Base-by-base conservation (phyloP, 179 eudicot species). In the Drosera spatulata region DNA sequence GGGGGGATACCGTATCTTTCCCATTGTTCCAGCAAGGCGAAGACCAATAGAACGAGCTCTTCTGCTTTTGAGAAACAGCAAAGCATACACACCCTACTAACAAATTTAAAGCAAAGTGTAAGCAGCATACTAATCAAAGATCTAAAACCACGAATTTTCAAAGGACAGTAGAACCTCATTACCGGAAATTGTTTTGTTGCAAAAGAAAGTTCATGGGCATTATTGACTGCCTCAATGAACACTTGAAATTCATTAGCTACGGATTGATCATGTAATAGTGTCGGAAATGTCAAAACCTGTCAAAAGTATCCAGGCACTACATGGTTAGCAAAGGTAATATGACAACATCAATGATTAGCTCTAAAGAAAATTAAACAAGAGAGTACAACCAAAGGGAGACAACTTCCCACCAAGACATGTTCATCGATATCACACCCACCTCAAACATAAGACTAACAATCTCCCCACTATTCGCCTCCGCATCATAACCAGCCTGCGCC, bases 121-220 rank as follows among this genome's bases (percentile, higher is more conserved):
- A 58, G 52, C 44, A 68, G 56, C 54, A 56, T 54, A n/a, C 59
- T 4, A 61, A 14, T n/a, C 39, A 41, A 6, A n/a, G 43, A 2
- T n/a, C 49, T 41, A 41, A 46, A 59, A 56, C 10, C 55, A 37
- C 63, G 44, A 39, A 55, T n/a, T 50, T 50, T 10, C 22, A 49
- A 55, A 33, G 62, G 44, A 65, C 39, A 53, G 41, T 53, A 60
- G 42, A 52, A 37, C 50, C 63, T 42, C 33, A 48, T 40, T 86
- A 93, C 99, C 78, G 93, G 96, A 75, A 86, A 93, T 54, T 93
- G 93, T 69, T 89, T 83, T 71, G 85, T 88, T 59, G 83, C 90
- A 68, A 93, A 77, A 44, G 86, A 65, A 65, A 89, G 76, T 69
- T 93, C 99, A 64, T 93, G 97, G 74, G 78, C 76, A 66, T 85